Percentiles rank a stretch among this genome's conserved stretches.
phyloP scores from a whole-genome alignment of 495 filamentous ascomycete species.

The Penicillium longicatenatum region DNA sequence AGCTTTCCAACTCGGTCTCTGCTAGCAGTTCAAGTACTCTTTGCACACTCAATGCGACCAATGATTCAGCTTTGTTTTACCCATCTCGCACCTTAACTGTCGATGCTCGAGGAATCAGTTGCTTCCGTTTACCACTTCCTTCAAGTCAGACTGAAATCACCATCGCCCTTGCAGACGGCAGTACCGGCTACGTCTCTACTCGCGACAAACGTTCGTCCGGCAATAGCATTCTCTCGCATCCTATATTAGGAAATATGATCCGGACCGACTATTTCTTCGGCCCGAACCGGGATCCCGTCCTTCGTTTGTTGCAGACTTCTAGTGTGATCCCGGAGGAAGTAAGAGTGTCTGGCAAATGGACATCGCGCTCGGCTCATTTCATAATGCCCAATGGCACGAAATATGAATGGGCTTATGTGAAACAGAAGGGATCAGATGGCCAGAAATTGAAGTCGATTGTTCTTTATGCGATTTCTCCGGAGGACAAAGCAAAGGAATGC shows the following conservation, averaged over 20 bases:
- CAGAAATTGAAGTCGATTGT: slow-evolving; percentile 37
- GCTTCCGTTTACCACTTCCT: slow-evolving; percentile 47
- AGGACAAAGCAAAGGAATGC: background rate
- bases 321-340: slow-evolving; percentile 7
- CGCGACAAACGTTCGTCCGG: slow-evolving; percentile 47
- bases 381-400: slow-evolving; percentile 32
- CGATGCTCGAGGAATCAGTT: slow-evolving; percentile 44
- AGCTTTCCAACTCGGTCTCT: background rate
- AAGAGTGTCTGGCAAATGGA: slow-evolving; percentile 26
- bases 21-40: slow-evolving; percentile 10
- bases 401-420: slow-evolving; percentile 55
- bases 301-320: slow-evolving; percentile 26
- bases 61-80: slow-evolving; percentile 6
- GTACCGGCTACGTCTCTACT: slow-evolving; percentile 41
- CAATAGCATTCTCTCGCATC: slow-evolving; percentile 32
- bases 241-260: slow-evolving; percentile 28
- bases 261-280: slow-evolving; percentile 54
- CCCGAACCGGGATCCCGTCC: slow-evolving; percentile 37
- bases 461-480: slow-evolving; percentile 24
- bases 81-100: slow-evolving; percentile 40
- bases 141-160: slow-evolving; percentile 44
- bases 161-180: slow-evolving; percentile 40
- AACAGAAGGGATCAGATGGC: slow-evolving; percentile 32
- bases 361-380: slow-evolving; percentile 42
- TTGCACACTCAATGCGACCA: slow-evolving; percentile 1